Evolutionary conservation across 257 asterid species (phyloP).

Genomic region (Solanum piurae): DNA sequence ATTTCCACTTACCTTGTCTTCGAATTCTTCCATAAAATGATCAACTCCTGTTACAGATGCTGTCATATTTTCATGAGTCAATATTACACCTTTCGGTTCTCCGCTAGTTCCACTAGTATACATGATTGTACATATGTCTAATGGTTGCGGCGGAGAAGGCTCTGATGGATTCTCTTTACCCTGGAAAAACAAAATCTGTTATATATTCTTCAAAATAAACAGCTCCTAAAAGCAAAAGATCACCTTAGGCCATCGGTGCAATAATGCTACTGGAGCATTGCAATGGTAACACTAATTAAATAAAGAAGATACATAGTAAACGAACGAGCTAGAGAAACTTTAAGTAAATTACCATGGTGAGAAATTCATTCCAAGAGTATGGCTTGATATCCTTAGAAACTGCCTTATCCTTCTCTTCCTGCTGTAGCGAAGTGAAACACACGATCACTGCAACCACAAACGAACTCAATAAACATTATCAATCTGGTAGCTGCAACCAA

Average conservation of each 20-base stretch:
- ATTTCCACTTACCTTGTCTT: slow-evolving; percentile 55
- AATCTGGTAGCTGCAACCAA: background rate
- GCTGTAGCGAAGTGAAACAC: slow-evolving; percentile 60
- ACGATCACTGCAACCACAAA: slow-evolving; percentile 52
- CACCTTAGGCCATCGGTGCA: background rate
- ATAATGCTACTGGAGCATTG: background rate
- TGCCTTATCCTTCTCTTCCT: slow-evolving; percentile 46
- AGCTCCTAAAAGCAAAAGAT: background rate
- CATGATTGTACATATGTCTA: slow-evolving; percentile 67
- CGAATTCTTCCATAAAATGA: slow-evolving; percentile 79
- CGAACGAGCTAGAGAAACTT: background rate
- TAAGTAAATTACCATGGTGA: slow-evolving; percentile 35
- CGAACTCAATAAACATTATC: background rate
- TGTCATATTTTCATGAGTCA: slow-evolving; percentile 76
- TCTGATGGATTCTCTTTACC: slow-evolving; percentile 52
- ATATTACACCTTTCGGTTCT: slow-evolving; percentile 83
- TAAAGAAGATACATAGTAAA: background rate
- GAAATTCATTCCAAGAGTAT: slow-evolving; percentile 68
- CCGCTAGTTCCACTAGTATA: slow-evolving; percentile 99
- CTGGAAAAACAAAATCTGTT: slow-evolving; percentile 16
- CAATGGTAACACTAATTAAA: background rate
- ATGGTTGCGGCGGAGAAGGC: slow-evolving; percentile 56
- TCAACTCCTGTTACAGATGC: slow-evolving; percentile 63
- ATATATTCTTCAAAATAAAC: background rate
- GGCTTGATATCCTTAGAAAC: slow-evolving; percentile 40